Base-by-base conservation (phyloP, 1,284 basidiomycete genomes). In the Ceratobasidium sp. region DNA sequence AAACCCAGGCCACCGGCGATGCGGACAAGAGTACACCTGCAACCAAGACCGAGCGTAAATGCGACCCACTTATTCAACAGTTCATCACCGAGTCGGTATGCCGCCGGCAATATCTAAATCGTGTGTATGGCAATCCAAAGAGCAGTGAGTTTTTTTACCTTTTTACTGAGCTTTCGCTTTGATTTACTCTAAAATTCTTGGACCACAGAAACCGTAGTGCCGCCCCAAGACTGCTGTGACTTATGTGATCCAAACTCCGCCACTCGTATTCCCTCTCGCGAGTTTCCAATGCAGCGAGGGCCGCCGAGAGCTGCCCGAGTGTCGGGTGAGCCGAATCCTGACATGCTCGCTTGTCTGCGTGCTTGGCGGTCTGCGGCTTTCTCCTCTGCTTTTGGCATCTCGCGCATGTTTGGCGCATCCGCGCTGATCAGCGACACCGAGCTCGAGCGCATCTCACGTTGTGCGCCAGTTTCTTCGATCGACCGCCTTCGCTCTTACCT, bases 371-470 rank as follows among this genome's bases (percentile, higher is more conserved):
- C 39, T n/a, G 40, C 44, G 44, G 33, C 64, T 26, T 67, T 67
- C 42, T 44, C 42, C n/a, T 49, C 64, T 51, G 44, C 40, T 26
- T 67, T 67, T 28, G 64, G 64, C 13, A 13, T 23, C 10, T 67
- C 64, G 51, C 40, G 33, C 28, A 44, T 67, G 64, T 67, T 67
- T 51, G 64, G 64, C 64, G 64, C 44, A 26, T 10, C 42, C 13
- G 64, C 64, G 18, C n/a, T 67, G 64, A 67, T 67, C 44, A 67
- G 44, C 49, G 64, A 67, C 23, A 40, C 9, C 42, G 64, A 67
- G n/a, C 64, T 67, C 51, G 64, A 67, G 64, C 64, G 64, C 64
- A 67, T 67, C 39, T 67, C 64, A 40, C 40, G 64, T 13, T 67
- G 64, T 23, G 49, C 64, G 23, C 64, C 64, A 26, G 49, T 67